Base-by-base conservation (phyloP, 805 yeast species). In the Saccharomycopsis javanensis region DNA sequence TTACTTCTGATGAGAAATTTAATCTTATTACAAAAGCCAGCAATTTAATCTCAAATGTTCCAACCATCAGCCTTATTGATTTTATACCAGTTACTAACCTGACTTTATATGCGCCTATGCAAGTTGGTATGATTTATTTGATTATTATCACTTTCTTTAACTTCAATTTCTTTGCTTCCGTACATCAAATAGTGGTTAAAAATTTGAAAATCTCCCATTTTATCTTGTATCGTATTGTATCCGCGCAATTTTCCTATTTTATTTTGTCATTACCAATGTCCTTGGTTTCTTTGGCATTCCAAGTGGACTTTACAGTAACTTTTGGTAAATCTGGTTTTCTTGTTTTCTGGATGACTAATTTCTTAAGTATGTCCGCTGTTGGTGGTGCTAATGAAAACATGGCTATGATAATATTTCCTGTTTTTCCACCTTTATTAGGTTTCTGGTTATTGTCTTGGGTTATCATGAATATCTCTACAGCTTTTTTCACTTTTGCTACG, bases 391-490 rank as follows among this genome's bases (percentile, higher is more conserved):
- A 81, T 64, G 90, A 86, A 68, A 78, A 81, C 56, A 70, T 75
- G 59, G 81, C 81, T 0, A 66, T 80, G 64, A 42, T 81, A 13
- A 65, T 75, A 11, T 71, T 83, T 54, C 70, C 82, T 11, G 50
- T 72, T 6, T 73, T 74, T 57, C 87, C 87, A 1, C 88, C 89
- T n/a, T 55, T 75, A 48, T 64, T 83, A 58, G 90, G 90, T 0
- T 80, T 83, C 66, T 83, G 88, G 87, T 66, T 85, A 60, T 71
- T 84, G 55, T 78, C 79, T 64, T 83, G 85, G 77, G 85, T 85
- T 61, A 75, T 82, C 56, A 53, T 71, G 23, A 85, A 85, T 66
- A 75, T 83, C 50, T 68, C 86, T 8, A 81, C 86, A 5, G 79
- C 86, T 0, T 82, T 83, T 63, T 65, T 80, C 3, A 83, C 88